Percentiles rank a stretch among this genome's conserved stretches.
These are phyloP conservation scores for Tarenaya hassleriana DNA, from an alignment of 345 rosid species.

Conservation along the genomic window DNA sequence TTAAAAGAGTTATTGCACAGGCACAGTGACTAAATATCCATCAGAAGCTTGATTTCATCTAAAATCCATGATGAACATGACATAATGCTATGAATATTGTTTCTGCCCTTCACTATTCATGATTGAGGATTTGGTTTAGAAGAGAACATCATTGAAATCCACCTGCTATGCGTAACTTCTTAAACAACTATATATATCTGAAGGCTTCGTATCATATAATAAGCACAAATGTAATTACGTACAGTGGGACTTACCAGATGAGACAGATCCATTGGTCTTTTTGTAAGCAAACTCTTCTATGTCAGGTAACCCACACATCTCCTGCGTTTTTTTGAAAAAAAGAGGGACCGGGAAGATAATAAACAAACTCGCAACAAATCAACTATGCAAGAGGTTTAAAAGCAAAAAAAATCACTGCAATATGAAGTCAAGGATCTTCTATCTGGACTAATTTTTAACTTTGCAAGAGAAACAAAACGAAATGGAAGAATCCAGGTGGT, in stretches of 20 bases:
- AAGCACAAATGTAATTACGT: slow-evolving; percentile 6
- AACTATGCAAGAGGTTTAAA: neutral
- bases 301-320: slow-evolving; percentile 40
- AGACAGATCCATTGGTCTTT: slow-evolving; percentile 32
- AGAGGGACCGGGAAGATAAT: neutral
- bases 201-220: neutral
- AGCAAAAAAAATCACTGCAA: neutral
- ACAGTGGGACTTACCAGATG: slow-evolving; percentile 34
- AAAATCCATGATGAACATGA: too few species aligned
- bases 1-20: too few species aligned
- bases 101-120: neutral
- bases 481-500: too few species aligned
- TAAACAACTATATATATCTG: neutral
- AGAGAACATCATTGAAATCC: neutral
- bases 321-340: slow-evolving; percentile 33
- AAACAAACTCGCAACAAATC: neutral
- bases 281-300: slow-evolving; percentile 72
- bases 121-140: neutral
- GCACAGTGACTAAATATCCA: too few species aligned
- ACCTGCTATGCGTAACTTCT: neutral
- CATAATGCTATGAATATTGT: neutral
- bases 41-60: too few species aligned
- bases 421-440: neutral
- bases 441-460: too few species aligned
- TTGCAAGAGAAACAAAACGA: too few species aligned